These are phyloP conservation scores for Trametes cingulata DNA, from an alignment of 768 basidiomycete species.

Conservation along the genomic window DNA sequence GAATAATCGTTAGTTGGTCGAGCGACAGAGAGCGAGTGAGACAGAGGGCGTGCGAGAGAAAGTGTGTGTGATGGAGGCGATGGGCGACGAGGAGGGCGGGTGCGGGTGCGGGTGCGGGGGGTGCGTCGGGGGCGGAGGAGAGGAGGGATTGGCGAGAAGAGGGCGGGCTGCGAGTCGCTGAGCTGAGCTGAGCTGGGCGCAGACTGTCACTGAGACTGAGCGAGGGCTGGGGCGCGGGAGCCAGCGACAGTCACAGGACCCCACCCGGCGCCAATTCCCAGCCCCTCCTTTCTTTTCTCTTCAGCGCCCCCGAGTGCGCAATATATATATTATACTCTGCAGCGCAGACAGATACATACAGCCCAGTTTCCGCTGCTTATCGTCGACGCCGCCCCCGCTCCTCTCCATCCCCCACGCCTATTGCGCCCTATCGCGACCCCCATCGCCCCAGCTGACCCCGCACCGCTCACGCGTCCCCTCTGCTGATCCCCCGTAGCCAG, in stretches of 20 bases:
- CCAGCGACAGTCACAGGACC: conserved; percentile 10
- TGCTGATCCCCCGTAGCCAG: background rate
- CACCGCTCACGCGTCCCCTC: conserved; percentile 2
- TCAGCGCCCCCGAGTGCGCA: background rate
- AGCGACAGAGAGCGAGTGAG: too few relatives aligned
- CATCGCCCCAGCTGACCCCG: background rate
- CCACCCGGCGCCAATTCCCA: background rate
- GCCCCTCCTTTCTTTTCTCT: background rate
- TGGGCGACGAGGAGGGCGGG: too few relatives aligned
- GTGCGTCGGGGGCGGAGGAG: background rate
- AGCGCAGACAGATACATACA: too few relatives aligned
- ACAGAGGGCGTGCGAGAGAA: too few relatives aligned
- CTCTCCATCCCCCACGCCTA: background rate
- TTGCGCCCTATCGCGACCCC: background rate
- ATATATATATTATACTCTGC: too few relatives aligned
- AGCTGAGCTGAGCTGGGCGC: background rate
- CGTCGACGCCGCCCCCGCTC: too few relatives aligned
- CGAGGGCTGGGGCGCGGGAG: conserved; percentile 13
- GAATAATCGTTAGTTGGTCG: conserved; percentile 1
- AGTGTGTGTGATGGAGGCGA: background rate
- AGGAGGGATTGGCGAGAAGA: background rate
- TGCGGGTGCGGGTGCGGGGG: background rate
- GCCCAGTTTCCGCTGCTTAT: too few relatives aligned
- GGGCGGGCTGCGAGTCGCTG: background rate
- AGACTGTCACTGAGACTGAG: background rate